Evolutionary conservation across 192 early-diverging fungal genomes (phyloP).

Genomic region (Backusella tarrabulga): DNA sequence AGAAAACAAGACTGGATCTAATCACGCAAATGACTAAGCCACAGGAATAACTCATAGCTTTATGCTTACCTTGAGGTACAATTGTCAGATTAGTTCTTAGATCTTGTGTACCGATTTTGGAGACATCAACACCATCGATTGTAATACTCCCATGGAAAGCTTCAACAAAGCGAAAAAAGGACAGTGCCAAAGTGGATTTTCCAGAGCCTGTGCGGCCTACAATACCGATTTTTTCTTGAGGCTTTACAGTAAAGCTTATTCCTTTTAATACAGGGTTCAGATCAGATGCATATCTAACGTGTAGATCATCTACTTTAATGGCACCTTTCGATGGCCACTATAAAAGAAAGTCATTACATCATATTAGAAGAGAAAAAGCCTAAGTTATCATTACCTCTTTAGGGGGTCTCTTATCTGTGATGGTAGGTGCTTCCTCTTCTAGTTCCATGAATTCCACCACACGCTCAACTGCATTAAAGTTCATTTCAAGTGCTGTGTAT

Average conservation of each 20-base stretch:
- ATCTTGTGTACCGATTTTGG: constrained; percentile 68
- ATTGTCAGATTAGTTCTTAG: constrained; percentile 70
- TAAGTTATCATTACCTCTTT: constrained; percentile 24
- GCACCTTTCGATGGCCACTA: constrained; percentile 70
- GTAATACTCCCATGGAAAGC: constrained; percentile 63
- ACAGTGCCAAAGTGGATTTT: constrained; percentile 76
- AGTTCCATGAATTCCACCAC: constrained; percentile 77
- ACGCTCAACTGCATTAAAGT: constrained; percentile 84
- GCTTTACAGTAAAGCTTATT: constrained; percentile 62
- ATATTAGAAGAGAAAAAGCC: neutral
- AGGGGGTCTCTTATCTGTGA: constrained; percentile 51
- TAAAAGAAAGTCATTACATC: neutral
- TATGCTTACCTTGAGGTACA: constrained; percentile 66
- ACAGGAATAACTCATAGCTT: neutral
- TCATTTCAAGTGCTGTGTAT: constrained; percentile 79
- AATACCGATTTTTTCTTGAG: constrained; percentile 83
- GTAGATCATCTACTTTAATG: constrained; percentile 69
- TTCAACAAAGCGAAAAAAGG: constrained; percentile 81
- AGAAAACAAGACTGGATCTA: constrained; percentile 39
- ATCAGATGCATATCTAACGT: constrained; percentile 74
- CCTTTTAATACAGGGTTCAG: constrained; percentile 70
- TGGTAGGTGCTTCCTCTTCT: constrained; percentile 71
- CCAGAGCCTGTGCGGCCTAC: constrained; percentile 88
- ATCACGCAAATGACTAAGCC: neutral
- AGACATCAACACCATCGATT: constrained; percentile 83